These are phyloP conservation scores for Prunus dulcis DNA, from an alignment of 306 rosid species.

Conservation along the genomic window DNA sequence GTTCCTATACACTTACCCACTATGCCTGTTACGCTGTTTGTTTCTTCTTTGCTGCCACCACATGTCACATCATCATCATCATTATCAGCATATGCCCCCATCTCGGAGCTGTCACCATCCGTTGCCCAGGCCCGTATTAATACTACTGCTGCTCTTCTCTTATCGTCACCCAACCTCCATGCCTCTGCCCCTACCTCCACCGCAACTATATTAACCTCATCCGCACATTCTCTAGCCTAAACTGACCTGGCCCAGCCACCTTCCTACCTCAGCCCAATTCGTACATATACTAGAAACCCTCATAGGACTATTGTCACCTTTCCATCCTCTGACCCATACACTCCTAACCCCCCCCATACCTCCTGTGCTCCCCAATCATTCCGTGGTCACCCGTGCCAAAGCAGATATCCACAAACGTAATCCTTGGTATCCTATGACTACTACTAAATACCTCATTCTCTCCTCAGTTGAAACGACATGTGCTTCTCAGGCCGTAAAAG, in stretches of 20 bases:
- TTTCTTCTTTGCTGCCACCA: neutral
- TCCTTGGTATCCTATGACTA: neutral
- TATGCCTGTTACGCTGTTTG: neutral
- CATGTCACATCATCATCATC: neutral
- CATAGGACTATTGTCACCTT: neutral
- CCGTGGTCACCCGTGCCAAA: neutral
- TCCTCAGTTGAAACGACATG: neutral
- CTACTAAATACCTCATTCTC: neutral
- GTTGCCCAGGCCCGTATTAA: neutral
- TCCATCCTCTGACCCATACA: neutral
- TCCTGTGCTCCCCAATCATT: too few relatives aligned
- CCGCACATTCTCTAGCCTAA: too few relatives aligned
- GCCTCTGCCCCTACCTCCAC: neutral
- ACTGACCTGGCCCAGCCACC: neutral
- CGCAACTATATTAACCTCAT: neutral
- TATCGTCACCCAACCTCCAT: neutral
- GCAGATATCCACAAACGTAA: neutral
- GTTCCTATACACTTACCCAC: neutral
- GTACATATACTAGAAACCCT: neutral
- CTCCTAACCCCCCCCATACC: neutral
- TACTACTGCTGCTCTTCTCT: neutral
- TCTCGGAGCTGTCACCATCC: neutral
- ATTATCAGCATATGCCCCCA: neutral
- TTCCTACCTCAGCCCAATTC: neutral
- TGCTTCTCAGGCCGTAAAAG: neutral